Evolutionary conservation across 2,329 filamentous ascomycete species (phyloP), one percentile per base, ranked within the genome.

Genomic region (Trichophyton verrucosum): DNA sequence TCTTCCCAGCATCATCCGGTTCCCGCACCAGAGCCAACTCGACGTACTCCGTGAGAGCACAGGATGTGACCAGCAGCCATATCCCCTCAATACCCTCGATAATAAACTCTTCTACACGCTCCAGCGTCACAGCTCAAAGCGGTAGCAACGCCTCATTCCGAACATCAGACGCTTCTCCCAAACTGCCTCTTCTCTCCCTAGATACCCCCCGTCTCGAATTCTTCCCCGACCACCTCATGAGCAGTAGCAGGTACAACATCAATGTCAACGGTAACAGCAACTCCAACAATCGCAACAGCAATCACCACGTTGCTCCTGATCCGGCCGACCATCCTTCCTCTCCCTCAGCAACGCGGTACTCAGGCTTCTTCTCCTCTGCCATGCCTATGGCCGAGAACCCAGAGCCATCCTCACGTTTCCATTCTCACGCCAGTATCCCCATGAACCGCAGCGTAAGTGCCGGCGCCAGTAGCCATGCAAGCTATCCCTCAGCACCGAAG

Each of bases 291-390:
- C 22, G 47, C n/a, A 27, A 30, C 22, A 53, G 47, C n/a, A n/a
- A 44, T 15, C 61, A 60, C 49, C 61, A 63, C 47, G 44, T 59
- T 13, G 61, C 65, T 38, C 69, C 70, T 17, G 62, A 68, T 44
- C 66, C 62, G 3, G 65, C 65, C 13, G 69, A 70, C 11, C 65
- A 66, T 4, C 71, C 72, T 1, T 61, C 68, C 3, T 71, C 73
- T 5, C 72, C 75, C 71, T 62, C 77, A 36, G 78, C 79, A 44
- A 6, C 64, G 7, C 84, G 86, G 47, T 86, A 83, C 67, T 91
- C 88, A 0, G 88, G 86, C 3, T 77, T 95, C 22, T 96, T 96
- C 76, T 89, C 89, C 63, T 95, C 91, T 0, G 91, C 91, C 3
- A 82, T 96, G 71, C 91, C 91, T 1, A 82, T 91, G 76, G 82